A percentile compares a stretch with the other conserved stretches of the same genome.
phyloP scores from a whole-genome alignment of 176 grass and related monocot genomes.

The Ananas comosus region DNA sequence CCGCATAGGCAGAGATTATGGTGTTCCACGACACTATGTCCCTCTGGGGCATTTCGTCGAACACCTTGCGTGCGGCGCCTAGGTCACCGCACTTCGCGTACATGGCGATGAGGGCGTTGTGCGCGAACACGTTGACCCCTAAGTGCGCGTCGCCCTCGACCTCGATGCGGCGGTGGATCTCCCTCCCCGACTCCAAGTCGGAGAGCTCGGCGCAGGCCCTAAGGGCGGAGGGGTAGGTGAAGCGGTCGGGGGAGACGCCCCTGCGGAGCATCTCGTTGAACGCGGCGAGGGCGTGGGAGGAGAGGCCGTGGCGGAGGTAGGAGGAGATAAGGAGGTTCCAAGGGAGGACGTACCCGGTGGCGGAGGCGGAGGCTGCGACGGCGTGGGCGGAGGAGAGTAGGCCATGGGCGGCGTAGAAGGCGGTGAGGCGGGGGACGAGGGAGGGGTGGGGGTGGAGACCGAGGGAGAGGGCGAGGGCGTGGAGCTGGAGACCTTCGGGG shows the following conservation, averaged over 20 bases:
- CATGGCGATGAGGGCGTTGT: conserved; percentile 41
- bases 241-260: conserved; percentile 26
- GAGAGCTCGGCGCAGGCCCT: conserved; percentile 36
- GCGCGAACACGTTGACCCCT: conserved; percentile 28
- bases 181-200: conserved; percentile 26
- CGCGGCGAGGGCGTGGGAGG: conserved; percentile 4
- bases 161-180: conserved; percentile 19
- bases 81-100: conserved; percentile 40
- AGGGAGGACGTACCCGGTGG: not conserved
- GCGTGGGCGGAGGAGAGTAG: not conserved
- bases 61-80: conserved; percentile 25
- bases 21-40: conserved; percentile 28
- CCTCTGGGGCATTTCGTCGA: conserved; percentile 41
- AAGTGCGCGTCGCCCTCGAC: not conserved
- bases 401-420: not conserved
- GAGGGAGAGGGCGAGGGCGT: not conserved
- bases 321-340: conserved; percentile 5
- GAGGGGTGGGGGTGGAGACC: conserved; percentile 9
- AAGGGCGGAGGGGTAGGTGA: conserved; percentile 50
- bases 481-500: conserved; percentile 5
- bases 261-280: conserved; percentile 11
- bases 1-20: conserved; percentile 17
- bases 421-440: not conserved
- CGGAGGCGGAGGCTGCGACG: not conserved
- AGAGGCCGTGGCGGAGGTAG: conserved; percentile 3